A percentile compares a stretch with the other conserved stretches of the same genome.
Evolutionary conservation across 257 asterid species (phyloP).

Genomic region (Cruciata laevipes): DNA sequence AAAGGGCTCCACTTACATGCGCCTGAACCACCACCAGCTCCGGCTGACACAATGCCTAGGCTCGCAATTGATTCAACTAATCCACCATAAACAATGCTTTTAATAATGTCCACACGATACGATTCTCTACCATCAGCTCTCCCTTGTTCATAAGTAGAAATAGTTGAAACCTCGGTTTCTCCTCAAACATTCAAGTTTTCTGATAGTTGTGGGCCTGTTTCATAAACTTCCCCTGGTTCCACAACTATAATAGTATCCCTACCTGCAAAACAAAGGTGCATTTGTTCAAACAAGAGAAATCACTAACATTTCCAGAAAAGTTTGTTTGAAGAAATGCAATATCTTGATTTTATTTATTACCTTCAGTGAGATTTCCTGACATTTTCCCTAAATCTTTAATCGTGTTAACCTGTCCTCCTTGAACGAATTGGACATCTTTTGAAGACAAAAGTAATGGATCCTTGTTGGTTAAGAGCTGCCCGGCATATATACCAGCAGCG

Average conservation of each 20-base stretch:
- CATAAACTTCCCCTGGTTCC: conserved; percentile 28
- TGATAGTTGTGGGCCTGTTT: conserved; percentile 7
- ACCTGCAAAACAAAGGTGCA: conserved; percentile 35
- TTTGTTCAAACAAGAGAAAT: background rate
- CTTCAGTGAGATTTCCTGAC: conserved; percentile 14
- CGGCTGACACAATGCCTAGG: conserved; percentile 69
- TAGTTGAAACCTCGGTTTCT: conserved; percentile 23
- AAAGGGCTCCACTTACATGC: conserved; percentile 49
- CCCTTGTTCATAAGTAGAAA: conserved; percentile 13
- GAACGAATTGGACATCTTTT: conserved; percentile 23
- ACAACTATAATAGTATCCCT: conserved; percentile 47
- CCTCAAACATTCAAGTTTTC: conserved; percentile 10
- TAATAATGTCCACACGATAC: conserved; percentile 52
- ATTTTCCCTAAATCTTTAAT: conserved; percentile 14
- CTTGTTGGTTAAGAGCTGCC: conserved; percentile 28
- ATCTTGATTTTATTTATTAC: conserved; percentile 11
- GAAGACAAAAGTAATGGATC: conserved; percentile 16
- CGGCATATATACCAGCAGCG: conserved; percentile 29
- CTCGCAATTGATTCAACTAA: conserved; percentile 65
- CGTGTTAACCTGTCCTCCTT: conserved; percentile 24
- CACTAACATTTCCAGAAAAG: background rate
- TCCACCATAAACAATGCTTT: conserved; percentile 77
- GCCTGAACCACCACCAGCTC: conserved; percentile 65
- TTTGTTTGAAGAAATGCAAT: background rate
- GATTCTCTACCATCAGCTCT: conserved; percentile 34